Percentiles rank a stretch among this genome's conserved stretches.
Conservation (phyloP, 202 grass and related monocot species). For the Panicum virgatum region DNA sequence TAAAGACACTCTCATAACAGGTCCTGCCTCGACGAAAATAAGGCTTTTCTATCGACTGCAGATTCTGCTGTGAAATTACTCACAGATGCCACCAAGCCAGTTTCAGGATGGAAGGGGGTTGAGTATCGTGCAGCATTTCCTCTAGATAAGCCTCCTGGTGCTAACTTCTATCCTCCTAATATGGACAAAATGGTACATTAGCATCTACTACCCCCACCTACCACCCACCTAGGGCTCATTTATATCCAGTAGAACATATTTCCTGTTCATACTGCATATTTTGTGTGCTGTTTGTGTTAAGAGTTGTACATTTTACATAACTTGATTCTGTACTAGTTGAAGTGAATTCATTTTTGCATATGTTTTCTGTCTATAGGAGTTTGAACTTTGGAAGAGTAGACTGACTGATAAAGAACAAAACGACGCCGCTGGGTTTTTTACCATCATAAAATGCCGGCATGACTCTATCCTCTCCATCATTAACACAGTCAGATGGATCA, state of each 20-base stretch:
- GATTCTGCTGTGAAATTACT: slow-evolving; percentile 83
- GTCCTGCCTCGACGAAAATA: slow-evolving; percentile 94
- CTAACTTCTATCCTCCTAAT: slow-evolving; percentile 95
- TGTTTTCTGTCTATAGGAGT: slow-evolving; percentile 61
- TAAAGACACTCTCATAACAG: slow-evolving; percentile 54
- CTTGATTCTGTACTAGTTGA: slow-evolving; percentile 35
- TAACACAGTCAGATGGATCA: slow-evolving; percentile 28
- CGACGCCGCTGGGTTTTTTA: slow-evolving; percentile 81
- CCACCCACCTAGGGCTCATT: background rate
- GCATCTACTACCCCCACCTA: background rate
- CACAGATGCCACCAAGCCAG: slow-evolving; percentile 58
- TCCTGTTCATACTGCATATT: slow-evolving; percentile 34
- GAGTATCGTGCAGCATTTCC: slow-evolving; percentile 90
- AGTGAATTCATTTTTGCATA: slow-evolving; percentile 6
- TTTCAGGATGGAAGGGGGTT: slow-evolving; percentile 86
- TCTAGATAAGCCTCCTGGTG: slow-evolving; percentile 73
- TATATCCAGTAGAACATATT: slow-evolving; percentile 30
- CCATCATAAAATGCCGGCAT: slow-evolving; percentile 67
- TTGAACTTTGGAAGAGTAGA: slow-evolving; percentile 79
- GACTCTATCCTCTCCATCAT: slow-evolving; percentile 42
- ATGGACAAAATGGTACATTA: slow-evolving; percentile 86
- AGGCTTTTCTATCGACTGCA: slow-evolving; percentile 81
- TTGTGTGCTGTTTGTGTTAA: slow-evolving; percentile 9
- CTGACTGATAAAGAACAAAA: slow-evolving; percentile 68
- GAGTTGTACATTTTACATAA: slow-evolving; percentile 1